phyloP scores from a whole-genome alignment of 768 basidiomycete species.

The Leccinum disarticulatum region DNA sequence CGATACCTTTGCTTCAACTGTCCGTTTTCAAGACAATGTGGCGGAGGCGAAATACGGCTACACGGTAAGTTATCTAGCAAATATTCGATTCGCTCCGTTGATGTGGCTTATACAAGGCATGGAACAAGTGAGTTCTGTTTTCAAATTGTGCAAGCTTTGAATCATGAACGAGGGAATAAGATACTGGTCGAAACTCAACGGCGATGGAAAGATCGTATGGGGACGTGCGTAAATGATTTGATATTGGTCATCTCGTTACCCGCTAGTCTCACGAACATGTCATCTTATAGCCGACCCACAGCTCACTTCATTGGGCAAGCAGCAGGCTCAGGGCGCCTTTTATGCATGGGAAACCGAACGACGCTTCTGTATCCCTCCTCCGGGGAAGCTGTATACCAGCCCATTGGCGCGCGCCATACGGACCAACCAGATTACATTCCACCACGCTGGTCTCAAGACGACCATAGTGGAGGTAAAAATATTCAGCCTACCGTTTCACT shows the following conservation, averaged over 20 bases:
- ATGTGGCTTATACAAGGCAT: neutral
- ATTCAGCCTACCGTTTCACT: neutral
- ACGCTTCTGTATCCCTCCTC: slow-evolving; percentile 1
- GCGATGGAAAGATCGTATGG: slow-evolving; percentile 63
- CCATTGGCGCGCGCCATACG: neutral
- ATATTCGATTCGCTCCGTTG: neutral
- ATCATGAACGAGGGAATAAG: slow-evolving; percentile 30
- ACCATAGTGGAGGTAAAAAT: slow-evolving; percentile 46
- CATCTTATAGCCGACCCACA: slow-evolving; percentile 34
- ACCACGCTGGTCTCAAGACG: slow-evolving; percentile 29
- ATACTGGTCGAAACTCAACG: slow-evolving; percentile 37
- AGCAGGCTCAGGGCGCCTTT: slow-evolving; percentile 43
- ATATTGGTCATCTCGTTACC: neutral
- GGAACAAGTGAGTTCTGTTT: slow-evolving; percentile 3
- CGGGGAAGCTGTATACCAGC: slow-evolving; percentile 4
- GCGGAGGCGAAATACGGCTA: slow-evolving; percentile 64
- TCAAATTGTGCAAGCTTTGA: neutral
- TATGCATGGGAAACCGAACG: slow-evolving; percentile 5
- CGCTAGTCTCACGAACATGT: neutral
- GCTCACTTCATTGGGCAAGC: slow-evolving; percentile 53
- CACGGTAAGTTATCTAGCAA: slow-evolving; percentile 21
- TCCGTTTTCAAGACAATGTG: slow-evolving; percentile 55
- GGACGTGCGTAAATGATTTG: slow-evolving; percentile 45
- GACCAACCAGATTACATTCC: slow-evolving; percentile 12
- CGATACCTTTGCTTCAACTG: neutral